Evolutionary conservation across 495 filamentous ascomycete genomes (phyloP).

Genomic region (Penicillium argentinense): DNA sequence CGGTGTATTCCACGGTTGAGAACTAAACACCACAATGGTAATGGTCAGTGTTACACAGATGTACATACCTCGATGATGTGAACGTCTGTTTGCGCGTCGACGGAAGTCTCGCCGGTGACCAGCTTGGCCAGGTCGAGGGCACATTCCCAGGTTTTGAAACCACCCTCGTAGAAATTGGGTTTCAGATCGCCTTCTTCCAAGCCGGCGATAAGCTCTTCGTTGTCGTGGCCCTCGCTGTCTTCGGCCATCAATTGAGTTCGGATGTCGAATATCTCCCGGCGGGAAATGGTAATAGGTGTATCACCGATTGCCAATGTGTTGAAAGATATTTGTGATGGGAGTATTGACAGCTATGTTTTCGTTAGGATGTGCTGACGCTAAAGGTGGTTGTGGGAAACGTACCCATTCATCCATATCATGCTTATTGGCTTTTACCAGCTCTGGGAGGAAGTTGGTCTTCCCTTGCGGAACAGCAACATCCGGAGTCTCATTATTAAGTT

Average conservation of each 20-base stretch:
- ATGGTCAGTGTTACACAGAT: too few relatives aligned
- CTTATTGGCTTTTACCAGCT: constrained; percentile 34
- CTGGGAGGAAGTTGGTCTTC: constrained; percentile 24
- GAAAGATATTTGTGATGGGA: constrained; percentile 81
- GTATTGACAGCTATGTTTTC: constrained; percentile 58
- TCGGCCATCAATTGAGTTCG: constrained; percentile 93
- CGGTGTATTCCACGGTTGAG: background rate
- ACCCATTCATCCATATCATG: constrained; percentile 51
- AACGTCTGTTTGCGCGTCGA: constrained; percentile 36
- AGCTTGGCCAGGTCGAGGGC: constrained; percentile 81
- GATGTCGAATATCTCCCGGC: constrained; percentile 91
- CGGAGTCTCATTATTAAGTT: constrained; percentile 24
- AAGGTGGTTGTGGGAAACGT: too few relatives aligned
- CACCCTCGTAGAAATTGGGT: constrained; percentile 91
- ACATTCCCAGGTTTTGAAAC: constrained; percentile 99
- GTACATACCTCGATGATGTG: constrained; percentile 74
- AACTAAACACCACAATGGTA: too few relatives aligned
- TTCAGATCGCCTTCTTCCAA: constrained; percentile 82
- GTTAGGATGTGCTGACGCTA: too few relatives aligned
- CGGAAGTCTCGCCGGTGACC: constrained; percentile 18
- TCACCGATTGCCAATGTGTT: constrained; percentile 54
- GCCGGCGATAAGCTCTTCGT: constrained; percentile 50
- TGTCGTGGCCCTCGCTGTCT: constrained; percentile 52
- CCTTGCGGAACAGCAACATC: constrained; percentile 9
- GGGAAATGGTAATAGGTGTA: constrained; percentile 60